Evolutionary conservation across 768 basidiomycete species (phyloP).

Genomic region (Multifurca ochricompacta): DNA sequence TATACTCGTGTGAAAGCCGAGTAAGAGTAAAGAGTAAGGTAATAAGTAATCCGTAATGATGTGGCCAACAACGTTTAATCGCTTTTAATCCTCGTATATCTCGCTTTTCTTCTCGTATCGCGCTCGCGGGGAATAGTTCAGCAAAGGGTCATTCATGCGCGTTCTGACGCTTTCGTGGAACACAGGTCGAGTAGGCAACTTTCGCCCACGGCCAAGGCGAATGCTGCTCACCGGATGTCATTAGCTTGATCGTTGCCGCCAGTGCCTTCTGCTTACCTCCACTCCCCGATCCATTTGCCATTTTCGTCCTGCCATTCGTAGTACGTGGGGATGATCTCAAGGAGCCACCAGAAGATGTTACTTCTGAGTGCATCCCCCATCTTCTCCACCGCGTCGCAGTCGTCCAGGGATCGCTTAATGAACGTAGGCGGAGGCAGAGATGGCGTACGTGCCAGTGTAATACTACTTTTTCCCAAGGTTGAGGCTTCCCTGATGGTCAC

Average conservation of each 20-base stretch:
- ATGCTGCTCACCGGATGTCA: slow-evolving; percentile 29
- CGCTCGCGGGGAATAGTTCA: slow-evolving; percentile 55
- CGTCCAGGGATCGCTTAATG: not conserved
- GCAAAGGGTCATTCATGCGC: slow-evolving; percentile 40
- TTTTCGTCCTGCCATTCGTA: slow-evolving; percentile 49
- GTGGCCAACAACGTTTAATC: too few species aligned
- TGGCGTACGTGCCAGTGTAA: too few species aligned
- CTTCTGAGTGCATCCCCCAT: slow-evolving; percentile 45
- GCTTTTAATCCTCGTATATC: not conserved
- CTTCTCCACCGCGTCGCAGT: slow-evolving; percentile 35
- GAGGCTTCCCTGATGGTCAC: too few species aligned
- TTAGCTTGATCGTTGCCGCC: not conserved
- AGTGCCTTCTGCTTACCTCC: slow-evolving; percentile 38
- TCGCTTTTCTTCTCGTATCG: slow-evolving; percentile 22
- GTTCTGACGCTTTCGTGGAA: slow-evolving; percentile 59
- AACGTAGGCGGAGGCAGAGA: not conserved
- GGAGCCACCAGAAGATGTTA: slow-evolving; percentile 52
- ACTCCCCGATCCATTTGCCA: slow-evolving; percentile 46
- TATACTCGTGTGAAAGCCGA: too few species aligned
- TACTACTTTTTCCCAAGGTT: too few species aligned
- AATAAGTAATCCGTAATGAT: too few species aligned
- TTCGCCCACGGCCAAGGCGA: slow-evolving; percentile 52
- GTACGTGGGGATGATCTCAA: slow-evolving; percentile 55
- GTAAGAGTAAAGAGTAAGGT: too few species aligned
- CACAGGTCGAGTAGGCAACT: slow-evolving; percentile 41